Evolutionary conservation across 1,139 yeast species (phyloP), one percentile per base, ranked within the genome.

Genomic region (Citeromyces hawaiiensis): DNA sequence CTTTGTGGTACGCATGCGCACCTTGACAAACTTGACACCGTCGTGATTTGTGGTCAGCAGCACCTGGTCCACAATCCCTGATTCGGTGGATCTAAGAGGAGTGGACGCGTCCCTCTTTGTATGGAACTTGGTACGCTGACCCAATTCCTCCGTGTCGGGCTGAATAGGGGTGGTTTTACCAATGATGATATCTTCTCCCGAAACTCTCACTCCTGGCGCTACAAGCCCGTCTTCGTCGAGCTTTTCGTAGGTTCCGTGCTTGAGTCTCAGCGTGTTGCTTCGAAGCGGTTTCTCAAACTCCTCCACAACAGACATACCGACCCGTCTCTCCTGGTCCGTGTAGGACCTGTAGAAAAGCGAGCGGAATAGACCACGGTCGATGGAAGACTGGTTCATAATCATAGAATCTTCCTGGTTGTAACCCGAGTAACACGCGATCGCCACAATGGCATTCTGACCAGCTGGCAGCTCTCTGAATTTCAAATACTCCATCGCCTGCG

Each of bases 321-420:
- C 93, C 59, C 96, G 79, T 63, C 94, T 86, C 60, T 91, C 99
- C 62, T 91, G 94, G 60, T 91, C 99, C 95, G 88, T 88, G 60
- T 91, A 93, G 2, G 97, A 85, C 61, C 98, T 75, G 68, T 88
- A 93, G 64, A 91, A 91, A 56, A 91, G 70, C 17, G 96, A 87
- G 65, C 99, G 72, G 68, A 91, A 91, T 52, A 91, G 68, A 41
- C 99, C 99, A 56, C 98, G 72, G 61, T 91, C 99, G 56, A 91
- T 91, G 32, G 96, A 83, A 18, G 95, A 82, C 66, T 91, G 99
- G 61, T 91, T 91, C 99, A 91, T 91, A 68, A 91, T 91, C 94
- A 91, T 87, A 38, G 98, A 93, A 82, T 91, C 99, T 82, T 91
- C 99, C 72, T 91, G 99, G 63, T 91, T 91, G 64, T 91, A 91